Base-by-base conservation (phyloP, 257 asterid species). In the Ehretia macrophylla region DNA sequence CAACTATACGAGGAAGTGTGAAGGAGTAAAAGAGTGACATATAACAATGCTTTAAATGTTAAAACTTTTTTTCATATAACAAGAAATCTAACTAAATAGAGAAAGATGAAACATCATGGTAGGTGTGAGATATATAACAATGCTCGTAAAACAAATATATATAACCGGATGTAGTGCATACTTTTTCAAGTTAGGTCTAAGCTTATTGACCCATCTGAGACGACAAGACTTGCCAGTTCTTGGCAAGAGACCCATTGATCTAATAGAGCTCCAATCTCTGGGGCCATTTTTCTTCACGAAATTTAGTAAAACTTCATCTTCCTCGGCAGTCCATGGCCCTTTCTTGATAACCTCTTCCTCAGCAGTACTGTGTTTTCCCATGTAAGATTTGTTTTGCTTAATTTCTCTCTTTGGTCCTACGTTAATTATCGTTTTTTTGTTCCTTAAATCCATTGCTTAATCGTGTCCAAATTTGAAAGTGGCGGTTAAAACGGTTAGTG, bases 401-500 rank as follows among this genome's bases (percentile, higher is more conserved):
- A 11, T 44, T 21, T 40, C 23, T 51, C 51, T 35, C 1, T 14
- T 50, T 18, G 14, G 11, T 8, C 10, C n/a, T 60, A 19, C 32
- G 11, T 58, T 32, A 10, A n/a, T 35, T 1, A 60, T 12, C 55
- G 17, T 17, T 60, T 8, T 49, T 46, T 46, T 48, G 21, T 44
- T 14, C n/a, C n/a, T n/a, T n/a, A n/a, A n/a, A n/a, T n/a, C n/a
- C n/a, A n/a, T 35, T 23, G 44, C 9, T 13, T 56, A 17, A 23
- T 37, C 8, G 21, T 68, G 68, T 68, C 68, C 56, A 16, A 52
- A 69, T 69, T 56, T 57, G 55, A 50, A 68, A 21, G 60, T 51
- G 69, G 69, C 75, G 65, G 70, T 63, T 63, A 45, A 70, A 64
- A 70, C 70, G 66, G 75, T 55, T 64, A 69, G 66, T 63, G 69